phyloP scores from a whole-genome alignment of 495 filamentous ascomycete genomes.

The Polyplosphaeria fusca region DNA sequence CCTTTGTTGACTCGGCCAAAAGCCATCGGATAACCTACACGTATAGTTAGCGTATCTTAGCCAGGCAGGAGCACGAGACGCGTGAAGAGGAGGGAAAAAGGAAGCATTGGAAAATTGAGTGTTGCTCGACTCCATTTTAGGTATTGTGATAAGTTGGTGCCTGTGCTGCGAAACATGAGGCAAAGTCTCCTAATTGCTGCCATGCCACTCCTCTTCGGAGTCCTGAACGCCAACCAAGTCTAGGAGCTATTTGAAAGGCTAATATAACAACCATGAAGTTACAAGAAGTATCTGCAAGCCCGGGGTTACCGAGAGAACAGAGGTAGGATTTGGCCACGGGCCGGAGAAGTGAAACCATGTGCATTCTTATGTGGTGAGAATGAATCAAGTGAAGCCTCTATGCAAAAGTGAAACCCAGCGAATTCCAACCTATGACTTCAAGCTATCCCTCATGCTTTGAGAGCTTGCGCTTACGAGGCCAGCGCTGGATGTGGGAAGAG shows the following conservation, averaged over 20 bases:
- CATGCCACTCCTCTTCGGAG: background rate
- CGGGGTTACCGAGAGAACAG: background rate
- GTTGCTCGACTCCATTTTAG: no score
- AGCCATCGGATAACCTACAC: no score
- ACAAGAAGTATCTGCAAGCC: background rate
- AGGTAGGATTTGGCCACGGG: background rate
- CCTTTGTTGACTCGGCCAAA: no score
- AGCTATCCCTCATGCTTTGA: constrained; percentile 85
- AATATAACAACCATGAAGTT: background rate
- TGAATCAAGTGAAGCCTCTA: constrained; percentile 2
- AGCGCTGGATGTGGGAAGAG: constrained; percentile 66
- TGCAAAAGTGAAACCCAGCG: background rate
- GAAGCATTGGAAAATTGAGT: no score
- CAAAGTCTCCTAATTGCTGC: background rate
- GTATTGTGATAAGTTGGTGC: no score
- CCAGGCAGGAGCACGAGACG: no score
- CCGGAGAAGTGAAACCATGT: constrained; percentile 2
- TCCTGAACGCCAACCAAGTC: background rate
- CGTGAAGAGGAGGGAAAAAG: no score
- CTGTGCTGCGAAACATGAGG: no score
- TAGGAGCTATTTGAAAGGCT: background rate
- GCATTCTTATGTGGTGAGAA: background rate
- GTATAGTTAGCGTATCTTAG: no score
- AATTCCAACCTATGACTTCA: constrained; percentile 44
- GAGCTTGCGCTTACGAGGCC: constrained; percentile 88